Evolutionary conservation across 2,329 filamentous ascomycete genomes (phyloP), one percentile per base, ranked within the genome.

Genomic region (Cordyceps militaris): DNA sequence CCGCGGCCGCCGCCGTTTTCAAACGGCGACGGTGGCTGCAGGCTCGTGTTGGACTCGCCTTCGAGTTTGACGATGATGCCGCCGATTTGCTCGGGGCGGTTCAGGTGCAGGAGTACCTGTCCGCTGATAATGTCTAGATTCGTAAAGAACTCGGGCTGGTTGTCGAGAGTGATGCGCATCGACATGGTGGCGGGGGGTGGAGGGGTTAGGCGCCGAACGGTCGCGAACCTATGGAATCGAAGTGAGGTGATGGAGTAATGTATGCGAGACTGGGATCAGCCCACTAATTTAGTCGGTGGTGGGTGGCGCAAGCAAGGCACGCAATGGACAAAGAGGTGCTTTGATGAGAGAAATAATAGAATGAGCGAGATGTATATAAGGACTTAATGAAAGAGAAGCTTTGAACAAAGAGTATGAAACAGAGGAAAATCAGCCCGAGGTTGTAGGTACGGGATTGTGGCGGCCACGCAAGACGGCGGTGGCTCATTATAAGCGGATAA

Each of bases 41-140:
- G 73, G 44, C 86, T 79, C 5, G 88, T 92, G 61, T 80, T 80
- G 49, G 85, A 85, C 73, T 94, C 88, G 63, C 89, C 89, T 68
- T 94, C 89, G 32, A 94, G 82, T 75, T 94, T 94, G 66, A 93
- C 88, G 38, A 90, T 78, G 61, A 94, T 85, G 54, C 84, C 87
- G 50, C 83, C 83, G 51, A 93, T 79, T 57, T 81, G 78, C 69
- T 93, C 89, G 56, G 88, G 74, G 62, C 86, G 87, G 53, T 80
- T 84, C 62, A 86, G 72, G 21, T 66, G 70, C 30, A 87, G 71
- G 51, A 84, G 67, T 28, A 86, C 73, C 59, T 79, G 77, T 56
- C 89, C 89, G 30, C 77, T 79, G 60, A 94, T 80, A 61, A 81
- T 74, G 71, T 93, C 89, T 65, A 92, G 83, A 68, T 93, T 93